Conservation (phyloP, 73 alveolate genomes). For the Paramecium biaurelia region DNA sequence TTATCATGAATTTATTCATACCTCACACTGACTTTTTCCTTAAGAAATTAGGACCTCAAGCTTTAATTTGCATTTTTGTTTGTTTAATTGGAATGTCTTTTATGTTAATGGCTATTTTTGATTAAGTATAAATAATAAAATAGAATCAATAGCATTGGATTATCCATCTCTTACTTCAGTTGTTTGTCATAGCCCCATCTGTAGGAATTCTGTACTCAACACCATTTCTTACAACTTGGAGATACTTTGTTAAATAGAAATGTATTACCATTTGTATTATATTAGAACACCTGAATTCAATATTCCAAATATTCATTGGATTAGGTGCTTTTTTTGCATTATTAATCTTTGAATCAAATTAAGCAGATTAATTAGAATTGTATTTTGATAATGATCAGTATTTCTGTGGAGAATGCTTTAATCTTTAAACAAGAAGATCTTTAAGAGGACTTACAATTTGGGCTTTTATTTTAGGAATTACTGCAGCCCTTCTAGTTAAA, state of each 20-base stretch:
- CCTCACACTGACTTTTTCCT: constrained; percentile 1
- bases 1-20: neutral
- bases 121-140: neutral
- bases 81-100: neutral
- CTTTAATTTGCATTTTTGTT: neutral
- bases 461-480: neutral
- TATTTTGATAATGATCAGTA: neutral
- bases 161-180: neutral
- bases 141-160: neutral
- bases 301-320: constrained; percentile 12
- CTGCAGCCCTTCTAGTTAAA: neutral
- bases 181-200: neutral
- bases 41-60: neutral
- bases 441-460: neutral
- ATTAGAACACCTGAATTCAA: neutral
- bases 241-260: constrained; percentile 37
- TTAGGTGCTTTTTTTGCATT: constrained; percentile 1
- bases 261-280: neutral
- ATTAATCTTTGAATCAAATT: neutral
- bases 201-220: neutral
- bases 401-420: constrained; percentile 37
- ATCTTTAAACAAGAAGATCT: neutral
- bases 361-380: neutral
- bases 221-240: neutral
- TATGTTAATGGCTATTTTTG: neutral